Percentiles rank a stretch among this genome's conserved stretches.
phyloP scores from a whole-genome alignment of 1,139 yeast genomes.

The Oligophagozyma castellii region DNA sequence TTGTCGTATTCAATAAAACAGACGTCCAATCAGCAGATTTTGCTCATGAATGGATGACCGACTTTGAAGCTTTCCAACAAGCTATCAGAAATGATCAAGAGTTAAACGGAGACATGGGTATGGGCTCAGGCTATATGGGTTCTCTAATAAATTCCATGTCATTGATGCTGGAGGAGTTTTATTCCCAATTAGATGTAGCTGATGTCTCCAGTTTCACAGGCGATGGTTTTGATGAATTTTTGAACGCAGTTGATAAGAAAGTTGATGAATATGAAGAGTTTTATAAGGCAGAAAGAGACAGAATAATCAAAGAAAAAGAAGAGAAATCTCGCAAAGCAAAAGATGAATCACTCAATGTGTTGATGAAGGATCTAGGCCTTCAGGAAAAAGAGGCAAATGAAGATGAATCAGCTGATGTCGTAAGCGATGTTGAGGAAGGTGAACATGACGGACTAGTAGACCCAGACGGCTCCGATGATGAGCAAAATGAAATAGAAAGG shows the following conservation, averaged over 20 bases:
- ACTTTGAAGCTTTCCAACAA: slow-evolving; percentile 80
- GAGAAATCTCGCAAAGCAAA: slow-evolving; percentile 62
- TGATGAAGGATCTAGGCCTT: slow-evolving; percentile 77
- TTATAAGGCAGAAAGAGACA: slow-evolving; percentile 78
- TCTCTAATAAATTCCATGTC: slow-evolving; percentile 91
- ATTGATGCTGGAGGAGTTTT: slow-evolving; percentile 90
- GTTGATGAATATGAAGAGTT: slow-evolving; percentile 76
- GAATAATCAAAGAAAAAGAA: slow-evolving; percentile 63
- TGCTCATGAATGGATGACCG: slow-evolving; percentile 96
- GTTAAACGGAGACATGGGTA: slow-evolving; percentile 46
- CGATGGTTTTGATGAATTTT: slow-evolving; percentile 82
- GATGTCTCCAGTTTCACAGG: slow-evolving; percentile 90
- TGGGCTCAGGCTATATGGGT: slow-evolving; percentile 87
- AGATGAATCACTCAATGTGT: slow-evolving; percentile 50
- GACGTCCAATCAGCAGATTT: slow-evolving; percentile 76
- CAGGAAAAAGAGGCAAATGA: slow-evolving; percentile 25
- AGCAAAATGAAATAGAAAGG: slow-evolving; percentile 40
- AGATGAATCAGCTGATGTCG: slow-evolving; percentile 41
- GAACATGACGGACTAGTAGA: slow-evolving; percentile 50
- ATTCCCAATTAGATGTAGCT: slow-evolving; percentile 82
- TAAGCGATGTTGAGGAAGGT: slow-evolving; percentile 52
- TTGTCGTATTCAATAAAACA: slow-evolving; percentile 88
- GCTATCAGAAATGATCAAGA: slow-evolving; percentile 56
- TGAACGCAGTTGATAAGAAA: slow-evolving; percentile 70
- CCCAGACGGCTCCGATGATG: too few species aligned